Evolutionary conservation across 352 stramenopile species (phyloP).

Genomic region (Globisporangium heterothallicum): DNA sequence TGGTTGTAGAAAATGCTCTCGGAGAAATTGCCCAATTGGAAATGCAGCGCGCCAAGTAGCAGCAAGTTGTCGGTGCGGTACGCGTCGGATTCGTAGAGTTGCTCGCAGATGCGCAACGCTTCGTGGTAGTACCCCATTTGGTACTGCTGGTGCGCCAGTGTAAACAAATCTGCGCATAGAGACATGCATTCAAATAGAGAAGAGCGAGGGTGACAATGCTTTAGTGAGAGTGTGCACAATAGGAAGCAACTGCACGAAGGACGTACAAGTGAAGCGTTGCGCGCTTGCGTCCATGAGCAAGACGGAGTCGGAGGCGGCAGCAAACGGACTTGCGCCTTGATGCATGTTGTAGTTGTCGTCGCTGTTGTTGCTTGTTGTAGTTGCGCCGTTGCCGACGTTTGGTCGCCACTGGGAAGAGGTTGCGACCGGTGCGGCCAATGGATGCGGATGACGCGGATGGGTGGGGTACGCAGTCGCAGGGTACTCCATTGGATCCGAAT

Average conservation of each 20-base stretch:
- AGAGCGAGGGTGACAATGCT: not conserved
- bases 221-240: not conserved
- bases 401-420: not conserved
- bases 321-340: conserved; percentile 6
- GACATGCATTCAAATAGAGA: conserved; percentile 1
- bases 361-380: not conserved
- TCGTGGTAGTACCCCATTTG: conserved; percentile 86
- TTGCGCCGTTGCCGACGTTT: not conserved
- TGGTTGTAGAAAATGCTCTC: conserved; percentile 96
- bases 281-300: conserved; percentile 35
- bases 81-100: conserved; percentile 86
- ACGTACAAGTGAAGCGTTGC: conserved; percentile 72
- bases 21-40: conserved; percentile 89
- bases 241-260: conserved; percentile 7
- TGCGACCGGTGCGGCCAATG: not conserved
- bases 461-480: no score
- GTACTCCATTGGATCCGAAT: not conserved
- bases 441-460: no score
- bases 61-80: conserved; percentile 90
- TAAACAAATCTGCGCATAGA: conserved; percentile 49
- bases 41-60: conserved; percentile 91
- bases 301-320: conserved; percentile 7
- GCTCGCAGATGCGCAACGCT: conserved; percentile 75
- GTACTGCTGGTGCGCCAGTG: conserved; percentile 82
- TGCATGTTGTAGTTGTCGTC: conserved; percentile 8